Evolutionary conservation across 768 basidiomycete species (phyloP), one percentile per base, ranked within the genome.

Genomic region (Tulasnella sp.): DNA sequence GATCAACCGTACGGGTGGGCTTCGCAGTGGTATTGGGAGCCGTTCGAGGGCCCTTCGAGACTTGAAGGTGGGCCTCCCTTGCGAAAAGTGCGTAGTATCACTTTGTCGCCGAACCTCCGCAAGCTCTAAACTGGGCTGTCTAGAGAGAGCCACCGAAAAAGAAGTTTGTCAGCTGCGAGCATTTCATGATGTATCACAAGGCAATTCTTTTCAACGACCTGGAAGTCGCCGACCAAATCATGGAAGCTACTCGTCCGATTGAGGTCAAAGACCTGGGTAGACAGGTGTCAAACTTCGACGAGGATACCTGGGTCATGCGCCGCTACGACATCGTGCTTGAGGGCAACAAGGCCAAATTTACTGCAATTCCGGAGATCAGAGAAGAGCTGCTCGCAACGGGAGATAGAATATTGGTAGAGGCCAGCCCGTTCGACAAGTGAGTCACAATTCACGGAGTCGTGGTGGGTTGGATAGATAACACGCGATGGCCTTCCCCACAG

Each of bases 331-430:
- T 93, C 72, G 91, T 92, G 44, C 81, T 88, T 11, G 87, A 88
- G 80, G 91, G 90, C 1, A 92, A 87, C 83, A 75, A 89, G 81
- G 87, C 87, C 83, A 93, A 92, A 84, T 92, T 92, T 84, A 77
- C 85, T 50, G 88, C 90, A 85, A 89, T 90, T 82, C 83, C 82
- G 28, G 87, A 87, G 72, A 77, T 91, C 82, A 84, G 83, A 80
- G 79, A 81, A 81, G 86, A 86, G 81, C 81, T 92, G 82, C 72
- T 91, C 48, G 87, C 72, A 24, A 92, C 91, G 0, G 89, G 89
- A 54, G 89, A 91, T 82, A 90, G 90, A 28, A 90, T 91, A 78
- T 88, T 95, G 46, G 85, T 94, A 6, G 94, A 95, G 89, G 93
- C 92, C 34, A 91, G 90, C 83, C 91, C 91, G 24, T 82, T 86